phyloP scores from a whole-genome alignment of 2,329 filamentous ascomycete genomes.

The Diaporthe sp. region DNA sequence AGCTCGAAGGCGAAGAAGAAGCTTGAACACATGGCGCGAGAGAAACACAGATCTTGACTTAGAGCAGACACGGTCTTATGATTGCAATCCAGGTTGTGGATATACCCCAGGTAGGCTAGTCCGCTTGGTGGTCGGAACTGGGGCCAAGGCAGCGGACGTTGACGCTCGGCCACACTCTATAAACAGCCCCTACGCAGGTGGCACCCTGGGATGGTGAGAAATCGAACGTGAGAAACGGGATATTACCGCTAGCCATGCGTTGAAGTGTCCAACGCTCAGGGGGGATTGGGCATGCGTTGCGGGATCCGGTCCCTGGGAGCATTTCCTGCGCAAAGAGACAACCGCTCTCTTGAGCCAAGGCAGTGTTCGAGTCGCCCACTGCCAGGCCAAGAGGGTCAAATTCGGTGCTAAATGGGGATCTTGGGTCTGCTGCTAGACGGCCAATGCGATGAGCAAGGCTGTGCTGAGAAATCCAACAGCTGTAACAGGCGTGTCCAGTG shows the following conservation, averaged over 20 bases:
- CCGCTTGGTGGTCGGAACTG: conserved; percentile 25
- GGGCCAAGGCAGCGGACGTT: conserved; percentile 16
- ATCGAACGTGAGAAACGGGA: conserved; percentile 22
- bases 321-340: neutral
- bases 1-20: conserved; percentile 15
- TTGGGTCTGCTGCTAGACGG: conserved; percentile 11
- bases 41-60: conserved; percentile 7
- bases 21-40: conserved; percentile 24
- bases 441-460: conserved; percentile 2
- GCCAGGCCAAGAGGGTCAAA: conserved; percentile 7
- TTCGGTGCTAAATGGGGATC: neutral
- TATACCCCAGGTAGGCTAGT: conserved; percentile 27
- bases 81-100: conserved; percentile 7
- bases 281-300: conserved; percentile 2
- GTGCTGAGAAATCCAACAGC: conserved; percentile 13
- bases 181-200: conserved; percentile 9
- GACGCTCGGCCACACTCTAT: conserved; percentile 27
- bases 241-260: conserved; percentile 19
- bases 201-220: conserved; percentile 6
- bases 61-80: conserved; percentile 16
- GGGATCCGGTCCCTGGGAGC: conserved; percentile 11
- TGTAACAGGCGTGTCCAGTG: neutral
- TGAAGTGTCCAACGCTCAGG: conserved; percentile 3
- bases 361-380: neutral
- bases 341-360: neutral